phyloP scores from a whole-genome alignment of 2,329 filamentous ascomycete species.

The Alternaria alternata region DNA sequence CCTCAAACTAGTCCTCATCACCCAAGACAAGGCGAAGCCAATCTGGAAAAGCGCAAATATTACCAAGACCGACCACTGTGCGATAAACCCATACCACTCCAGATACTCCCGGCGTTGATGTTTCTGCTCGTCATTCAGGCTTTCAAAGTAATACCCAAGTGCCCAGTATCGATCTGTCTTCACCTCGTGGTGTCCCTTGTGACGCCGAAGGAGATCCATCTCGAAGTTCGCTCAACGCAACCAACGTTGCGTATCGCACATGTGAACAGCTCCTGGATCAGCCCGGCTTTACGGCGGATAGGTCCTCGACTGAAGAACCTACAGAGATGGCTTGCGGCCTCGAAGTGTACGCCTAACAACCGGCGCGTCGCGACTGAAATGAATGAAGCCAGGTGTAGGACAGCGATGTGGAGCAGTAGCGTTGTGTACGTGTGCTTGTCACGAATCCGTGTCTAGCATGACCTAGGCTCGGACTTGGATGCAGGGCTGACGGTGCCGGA shows the following conservation, averaged over 20 bases:
- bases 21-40: conserved; percentile 48
- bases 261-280: not conserved
- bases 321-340: not conserved
- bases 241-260: not conserved
- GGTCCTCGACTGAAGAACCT: not conserved
- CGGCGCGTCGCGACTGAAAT: not conserved
- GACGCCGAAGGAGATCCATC: conserved; percentile 31
- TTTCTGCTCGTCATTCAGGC: conserved; percentile 59
- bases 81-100: conserved; percentile 63
- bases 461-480: conserved; percentile 17
- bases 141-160: conserved; percentile 62
- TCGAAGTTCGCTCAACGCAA: not conserved
- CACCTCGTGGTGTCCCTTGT: conserved; percentile 36
- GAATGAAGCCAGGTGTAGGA: not conserved
- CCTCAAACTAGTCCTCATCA: conserved; percentile 35
- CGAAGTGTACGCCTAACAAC: not conserved
- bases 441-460: conserved; percentile 14
- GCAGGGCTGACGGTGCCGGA: conserved; percentile 13
- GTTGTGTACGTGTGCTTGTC: conserved; percentile 18
- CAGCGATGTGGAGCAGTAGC: not conserved
- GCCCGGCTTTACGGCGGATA: conserved; percentile 8
- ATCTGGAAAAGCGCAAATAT: conserved; percentile 55
- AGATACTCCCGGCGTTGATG: conserved; percentile 61
- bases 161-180: conserved; percentile 37
- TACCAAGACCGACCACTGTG: conserved; percentile 62